Percentiles rank a stretch among this genome's conserved stretches.
Evolutionary conservation across 139 green algal genomes (phyloP).

Genomic region (Pleodorina starrii): DNA sequence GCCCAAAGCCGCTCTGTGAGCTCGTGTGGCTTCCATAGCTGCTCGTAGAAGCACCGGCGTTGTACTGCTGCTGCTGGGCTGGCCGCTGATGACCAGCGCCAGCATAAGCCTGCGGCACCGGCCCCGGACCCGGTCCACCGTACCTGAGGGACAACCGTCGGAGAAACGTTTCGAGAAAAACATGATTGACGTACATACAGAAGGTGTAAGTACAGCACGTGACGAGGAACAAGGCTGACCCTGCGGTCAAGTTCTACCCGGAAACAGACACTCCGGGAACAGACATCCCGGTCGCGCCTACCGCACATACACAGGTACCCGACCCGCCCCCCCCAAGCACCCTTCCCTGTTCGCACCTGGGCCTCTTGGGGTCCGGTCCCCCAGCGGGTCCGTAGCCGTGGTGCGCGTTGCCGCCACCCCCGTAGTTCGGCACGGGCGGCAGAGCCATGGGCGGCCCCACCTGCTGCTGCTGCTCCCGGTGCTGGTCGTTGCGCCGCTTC

Average conservation of each 20-base stretch:
- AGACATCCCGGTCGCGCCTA: no score
- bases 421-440: conserved; percentile 12
- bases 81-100: not conserved
- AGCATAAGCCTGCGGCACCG: conserved; percentile 7
- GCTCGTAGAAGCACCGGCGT: not conserved
- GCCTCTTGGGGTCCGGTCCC: conserved; percentile 23
- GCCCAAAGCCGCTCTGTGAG: not conserved
- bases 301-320: no score
- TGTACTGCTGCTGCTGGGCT: not conserved
- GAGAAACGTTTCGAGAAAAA: not conserved
- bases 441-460: conserved; percentile 7
- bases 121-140: not conserved
- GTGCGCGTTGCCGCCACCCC: not conserved
- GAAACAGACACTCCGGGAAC: no score
- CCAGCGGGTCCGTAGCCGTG: not conserved
- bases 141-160: not conserved
- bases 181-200: not conserved
- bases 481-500: conserved; percentile 58
- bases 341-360: conserved; percentile 1
- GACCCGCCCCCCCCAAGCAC: no score
- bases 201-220: not conserved
- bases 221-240: not conserved
- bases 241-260: not conserved
- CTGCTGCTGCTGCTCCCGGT: not conserved
- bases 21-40: conserved; percentile 15